Evolutionary conservation across 306 rosid genomes (phyloP).

Genomic region (Fagus crenata): DNA sequence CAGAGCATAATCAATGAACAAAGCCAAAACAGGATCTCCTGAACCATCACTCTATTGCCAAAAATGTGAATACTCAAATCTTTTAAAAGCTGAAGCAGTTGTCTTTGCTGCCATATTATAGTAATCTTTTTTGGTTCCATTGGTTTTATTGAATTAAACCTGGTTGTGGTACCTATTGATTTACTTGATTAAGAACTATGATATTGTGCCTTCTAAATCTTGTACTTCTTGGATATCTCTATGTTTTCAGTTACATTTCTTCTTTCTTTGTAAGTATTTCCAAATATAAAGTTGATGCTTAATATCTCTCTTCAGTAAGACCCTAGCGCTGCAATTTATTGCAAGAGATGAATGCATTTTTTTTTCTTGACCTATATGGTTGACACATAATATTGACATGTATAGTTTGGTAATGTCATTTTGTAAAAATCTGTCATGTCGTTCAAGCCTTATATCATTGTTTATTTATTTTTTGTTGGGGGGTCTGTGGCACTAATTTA

Average conservation of each 20-base stretch:
- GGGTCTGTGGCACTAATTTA: not conserved
- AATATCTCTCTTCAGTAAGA: too few relatives aligned
- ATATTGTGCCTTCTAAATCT: too few relatives aligned
- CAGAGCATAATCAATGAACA: not conserved
- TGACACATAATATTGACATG: not conserved
- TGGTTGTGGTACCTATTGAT: too few relatives aligned
- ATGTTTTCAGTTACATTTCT: not conserved
- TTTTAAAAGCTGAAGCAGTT: not conserved
- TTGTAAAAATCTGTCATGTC: conserved; percentile 9
- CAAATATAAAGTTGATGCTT: not conserved
- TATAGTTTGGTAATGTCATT: not conserved
- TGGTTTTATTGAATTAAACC: too few relatives aligned
- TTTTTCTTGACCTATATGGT: not conserved
- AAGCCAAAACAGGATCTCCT: not conserved
- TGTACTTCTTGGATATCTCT: too few relatives aligned
- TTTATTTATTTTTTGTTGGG: not conserved
- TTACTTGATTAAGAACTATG: too few relatives aligned
- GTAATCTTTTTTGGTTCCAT: not conserved
- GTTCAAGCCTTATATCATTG: conserved; percentile 3
- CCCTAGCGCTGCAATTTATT: not conserved
- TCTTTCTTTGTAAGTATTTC: not conserved
- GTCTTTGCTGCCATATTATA: not conserved
- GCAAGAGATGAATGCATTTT: not conserved
- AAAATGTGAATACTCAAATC: not conserved
- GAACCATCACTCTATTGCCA: not conserved